Evolutionary conservation across 176 grass and related monocot genomes (phyloP).

Genomic region (Neostapfia colusana): DNA sequence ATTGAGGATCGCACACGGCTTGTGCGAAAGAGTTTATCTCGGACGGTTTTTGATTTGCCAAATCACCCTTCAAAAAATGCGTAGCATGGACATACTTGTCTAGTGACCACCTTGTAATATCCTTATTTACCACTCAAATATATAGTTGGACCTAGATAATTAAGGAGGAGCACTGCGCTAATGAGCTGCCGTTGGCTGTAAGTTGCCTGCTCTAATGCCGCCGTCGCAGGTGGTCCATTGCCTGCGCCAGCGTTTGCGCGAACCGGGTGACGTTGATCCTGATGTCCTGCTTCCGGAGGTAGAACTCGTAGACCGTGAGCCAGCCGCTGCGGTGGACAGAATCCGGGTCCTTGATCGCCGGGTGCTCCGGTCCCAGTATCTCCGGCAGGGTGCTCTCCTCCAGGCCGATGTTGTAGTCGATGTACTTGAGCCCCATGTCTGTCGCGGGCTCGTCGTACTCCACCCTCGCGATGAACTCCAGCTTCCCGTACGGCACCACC

Average conservation of each 20-base stretch:
- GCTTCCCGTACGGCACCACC: constrained; percentile 70
- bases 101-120: no score
- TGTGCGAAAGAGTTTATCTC: not conserved
- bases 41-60: no score
- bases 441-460: constrained; percentile 50
- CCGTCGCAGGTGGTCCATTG: constrained; percentile 35
- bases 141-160: no score
- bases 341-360: constrained; percentile 64
- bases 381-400: constrained; percentile 84
- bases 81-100: no score
- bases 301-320: constrained; percentile 67
- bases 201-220: not conserved
- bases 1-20: no score
- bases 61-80: no score
- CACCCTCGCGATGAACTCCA: constrained; percentile 38
- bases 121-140: no score
- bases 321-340: constrained; percentile 56
- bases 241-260: not conserved
- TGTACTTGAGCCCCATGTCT: constrained; percentile 69
- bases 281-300: constrained; percentile 81
- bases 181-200: not conserved
- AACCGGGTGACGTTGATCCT: constrained; percentile 26
- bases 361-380: constrained; percentile 61
- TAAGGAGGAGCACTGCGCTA: not conserved
- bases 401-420: constrained; percentile 61